Base-by-base conservation (phyloP, 345 rosid genomes). In the Fremontodendron californicum region DNA sequence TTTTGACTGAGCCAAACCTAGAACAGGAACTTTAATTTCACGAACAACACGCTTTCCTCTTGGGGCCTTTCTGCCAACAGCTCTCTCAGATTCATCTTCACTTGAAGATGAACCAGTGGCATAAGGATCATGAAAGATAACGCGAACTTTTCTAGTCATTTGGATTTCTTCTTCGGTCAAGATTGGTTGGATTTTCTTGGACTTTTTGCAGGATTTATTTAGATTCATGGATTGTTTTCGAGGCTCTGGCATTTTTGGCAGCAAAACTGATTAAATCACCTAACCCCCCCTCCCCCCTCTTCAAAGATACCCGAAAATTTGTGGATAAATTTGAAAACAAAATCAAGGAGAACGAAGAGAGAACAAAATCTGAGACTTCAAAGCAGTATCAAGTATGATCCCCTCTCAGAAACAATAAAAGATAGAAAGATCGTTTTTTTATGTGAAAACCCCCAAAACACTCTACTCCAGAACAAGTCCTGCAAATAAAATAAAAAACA, bases 41-140 rank as follows among this genome's bases (percentile, higher is more conserved):
- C 81, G 82, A 45, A 94, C 85, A 29, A 92, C 81, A 37, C 92
- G 86, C 76, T 89, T 93, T 23, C 78, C 83, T 5, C 65, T 61
- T 3, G 75, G 82, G 5, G 45, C n/a, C 23, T 62, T 79, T 31
- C 16, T 64, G 6, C 3, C 6, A 23, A 1, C 23, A n/a, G 27
- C 39, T 40, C 64, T 78, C 46, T n/a, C 87, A 0, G 81, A 78
- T 74, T 94, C 98, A 64, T 94, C 99, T 42, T 92, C 99, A 42
- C 92, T 81, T 0, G 98, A 92, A 71, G 92, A 92, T 11, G 89
- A 82, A 74, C 94, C 99, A 4, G 99, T 96, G 10, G 97, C 97
- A 46, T 92, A 88, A n/a, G 99, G 97, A 82, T 96, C 99, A 19
- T 80, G 78, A 15, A 85, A 91, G 76, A 88, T 85, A 7, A 96